Base-by-base conservation (phyloP, 75 land plant species). In the Selaginella moellendorffii region DNA sequence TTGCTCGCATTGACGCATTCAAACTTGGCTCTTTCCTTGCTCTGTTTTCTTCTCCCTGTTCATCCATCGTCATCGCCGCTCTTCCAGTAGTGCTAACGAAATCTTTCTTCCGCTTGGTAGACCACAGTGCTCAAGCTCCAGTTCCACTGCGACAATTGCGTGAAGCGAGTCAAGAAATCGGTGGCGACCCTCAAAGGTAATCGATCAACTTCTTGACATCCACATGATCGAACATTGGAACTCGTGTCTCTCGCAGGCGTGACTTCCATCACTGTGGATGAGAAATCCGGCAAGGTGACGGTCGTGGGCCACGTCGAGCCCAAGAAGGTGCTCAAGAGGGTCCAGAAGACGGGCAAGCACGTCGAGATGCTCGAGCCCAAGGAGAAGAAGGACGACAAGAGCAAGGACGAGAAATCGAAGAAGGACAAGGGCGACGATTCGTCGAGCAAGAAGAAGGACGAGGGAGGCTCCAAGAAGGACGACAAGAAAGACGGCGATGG, bases 351-450 rank as follows among this genome's bases (percentile, higher is more conserved):
- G 14, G 46, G 46, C 46, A 36, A 36, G 46, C 10, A 5, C 14
- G 46, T 36, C 46, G 46, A 36, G 46, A 5, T 36, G 2, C 14
- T 62, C 10, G 14, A 24, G n/a, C 24, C 24, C 18, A 62, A 62
- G 63, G 27, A 36, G 46, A 36, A 36, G 46, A 36, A 36, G 46
- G 46, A 36, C 46, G 46, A 36, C 14, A 36, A 36, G 46, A 36
- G 14, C 5, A 14, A 36, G 5, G 46, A 36, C 5, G 14, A 36
- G 46, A 36, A 36, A 36, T 36, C 46, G 14, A 14, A 36, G 46
- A 36, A 36, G 46, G 46, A 36, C 10, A 36, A 36, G 46, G 14
- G 14, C 10, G 46, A 36, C 46, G 46, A 36, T 36, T 5, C 5
- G 46, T 5, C 5, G 46, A 14, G 14, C 46, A 14, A 5, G 14